Conservation (phyloP, 176 grass and related monocot species). For the Ananas comosus region DNA sequence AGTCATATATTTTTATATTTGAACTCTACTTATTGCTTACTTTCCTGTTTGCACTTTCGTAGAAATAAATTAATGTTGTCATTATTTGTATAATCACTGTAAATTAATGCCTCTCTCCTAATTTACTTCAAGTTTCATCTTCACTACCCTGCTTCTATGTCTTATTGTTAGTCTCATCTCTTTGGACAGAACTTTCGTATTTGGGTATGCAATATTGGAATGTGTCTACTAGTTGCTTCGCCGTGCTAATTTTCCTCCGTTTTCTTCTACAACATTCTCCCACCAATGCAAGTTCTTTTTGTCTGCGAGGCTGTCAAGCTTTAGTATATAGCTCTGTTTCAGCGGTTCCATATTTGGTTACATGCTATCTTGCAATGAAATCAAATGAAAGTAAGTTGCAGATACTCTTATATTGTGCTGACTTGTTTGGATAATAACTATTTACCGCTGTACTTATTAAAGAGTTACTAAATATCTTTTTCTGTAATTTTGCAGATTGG, state of each 20-base stretch:
- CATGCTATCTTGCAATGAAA: constrained; percentile 35
- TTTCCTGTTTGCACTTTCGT: background rate
- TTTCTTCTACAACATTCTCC: constrained; percentile 36
- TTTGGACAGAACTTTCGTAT: constrained; percentile 48
- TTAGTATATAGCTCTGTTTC: constrained; percentile 29
- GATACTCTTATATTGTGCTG: background rate
- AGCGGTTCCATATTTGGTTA: constrained; percentile 29
- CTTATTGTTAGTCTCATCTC: background rate
- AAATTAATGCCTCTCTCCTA: background rate
- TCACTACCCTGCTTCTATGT: background rate
- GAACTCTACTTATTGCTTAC: no score
- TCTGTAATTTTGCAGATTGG: constrained; percentile 26
- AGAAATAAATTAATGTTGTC: background rate
- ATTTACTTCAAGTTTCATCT: background rate
- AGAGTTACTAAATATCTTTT: background rate
- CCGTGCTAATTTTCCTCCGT: constrained; percentile 61
- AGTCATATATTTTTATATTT: no score
- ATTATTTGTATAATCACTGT: background rate
- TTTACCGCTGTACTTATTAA: no score
- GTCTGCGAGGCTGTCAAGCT: constrained; percentile 16
- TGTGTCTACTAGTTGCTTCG: constrained; percentile 47
- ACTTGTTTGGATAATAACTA: background rate
- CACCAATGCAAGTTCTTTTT: constrained; percentile 19
- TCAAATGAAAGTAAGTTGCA: constrained; percentile 43
- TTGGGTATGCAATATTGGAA: constrained; percentile 83